phyloP scores from a whole-genome alignment of 176 grass and related monocot species.

The Puccinellia tenuiflora region DNA sequence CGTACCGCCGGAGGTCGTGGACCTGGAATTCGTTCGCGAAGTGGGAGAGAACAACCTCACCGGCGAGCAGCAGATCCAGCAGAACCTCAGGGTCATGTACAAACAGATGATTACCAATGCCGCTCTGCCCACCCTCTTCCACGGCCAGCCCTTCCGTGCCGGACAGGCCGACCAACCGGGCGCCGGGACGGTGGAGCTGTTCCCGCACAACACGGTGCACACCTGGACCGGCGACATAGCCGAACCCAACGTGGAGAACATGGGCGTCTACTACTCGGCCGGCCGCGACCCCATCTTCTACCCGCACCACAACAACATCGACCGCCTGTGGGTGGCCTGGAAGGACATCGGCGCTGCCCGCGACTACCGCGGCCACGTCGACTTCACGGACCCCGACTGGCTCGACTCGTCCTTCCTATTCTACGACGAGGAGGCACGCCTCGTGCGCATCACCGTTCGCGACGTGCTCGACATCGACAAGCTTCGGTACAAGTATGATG shows the following conservation, averaged over 20 bases:
- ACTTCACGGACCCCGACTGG: slow-evolving; percentile 43
- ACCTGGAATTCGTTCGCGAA: not conserved
- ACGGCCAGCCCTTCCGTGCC: slow-evolving; percentile 34
- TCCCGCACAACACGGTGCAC: slow-evolving; percentile 40
- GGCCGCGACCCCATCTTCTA: slow-evolving; percentile 54
- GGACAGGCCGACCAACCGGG: slow-evolving; percentile 5
- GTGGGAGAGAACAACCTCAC: slow-evolving; percentile 8
- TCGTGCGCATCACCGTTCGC: slow-evolving; percentile 36
- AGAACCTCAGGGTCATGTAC: slow-evolving; percentile 43
- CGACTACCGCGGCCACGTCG: not conserved
- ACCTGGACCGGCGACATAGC: slow-evolving; percentile 28
- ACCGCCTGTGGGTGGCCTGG: slow-evolving; percentile 50
- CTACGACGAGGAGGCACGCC: slow-evolving; percentile 51
- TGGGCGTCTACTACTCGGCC: slow-evolving; percentile 51
- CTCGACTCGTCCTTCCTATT: slow-evolving; percentile 49
- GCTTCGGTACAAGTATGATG: slow-evolving; percentile 13
- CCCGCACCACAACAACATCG: slow-evolving; percentile 47
- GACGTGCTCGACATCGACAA: not conserved
- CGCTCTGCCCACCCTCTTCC: slow-evolving; percentile 14
- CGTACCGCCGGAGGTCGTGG: slow-evolving; percentile 22
- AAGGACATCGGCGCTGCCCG: not conserved
- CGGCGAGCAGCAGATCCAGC: slow-evolving; percentile 13
- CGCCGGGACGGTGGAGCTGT: slow-evolving; percentile 17
- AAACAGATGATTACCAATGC: slow-evolving; percentile 37
- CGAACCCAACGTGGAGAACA: slow-evolving; percentile 23